Evolutionary conservation across 2,329 filamentous ascomycete genomes (phyloP).

Genomic region (Paramyrothecium sp.): DNA sequence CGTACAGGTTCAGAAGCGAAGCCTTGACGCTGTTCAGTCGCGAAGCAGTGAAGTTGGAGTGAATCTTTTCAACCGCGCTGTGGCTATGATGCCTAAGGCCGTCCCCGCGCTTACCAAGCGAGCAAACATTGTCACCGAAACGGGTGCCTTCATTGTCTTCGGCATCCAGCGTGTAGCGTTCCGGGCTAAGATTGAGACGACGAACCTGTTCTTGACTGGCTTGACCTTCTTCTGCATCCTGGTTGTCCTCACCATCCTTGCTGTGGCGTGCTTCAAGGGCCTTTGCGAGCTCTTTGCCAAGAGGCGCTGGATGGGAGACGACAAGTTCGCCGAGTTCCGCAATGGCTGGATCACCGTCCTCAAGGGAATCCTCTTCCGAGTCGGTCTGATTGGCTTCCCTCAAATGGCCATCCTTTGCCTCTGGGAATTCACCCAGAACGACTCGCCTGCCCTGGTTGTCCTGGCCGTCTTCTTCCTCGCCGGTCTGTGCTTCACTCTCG

Average conservation of each 20-base stretch:
- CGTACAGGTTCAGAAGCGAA: constrained; percentile 75
- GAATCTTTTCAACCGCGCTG: constrained; percentile 52
- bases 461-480: constrained; percentile 87
- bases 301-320: constrained; percentile 73
- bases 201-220: constrained; percentile 92
- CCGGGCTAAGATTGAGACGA: constrained; percentile 77
- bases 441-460: constrained; percentile 83
- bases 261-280: constrained; percentile 77
- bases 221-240: constrained; percentile 87
- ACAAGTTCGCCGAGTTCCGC: constrained; percentile 90
- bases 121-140: constrained; percentile 49
- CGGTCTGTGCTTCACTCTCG: constrained; percentile 73
- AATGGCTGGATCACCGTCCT: constrained; percentile 91
- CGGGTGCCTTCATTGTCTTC: constrained; percentile 62
- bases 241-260: constrained; percentile 69
- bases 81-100: constrained; percentile 48
- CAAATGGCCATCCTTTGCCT: constrained; percentile 87
- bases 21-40: constrained; percentile 33
- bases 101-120: constrained; percentile 49
- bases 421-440: constrained; percentile 86
- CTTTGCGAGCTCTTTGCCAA: constrained; percentile 74
- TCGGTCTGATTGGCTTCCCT: constrained; percentile 87
- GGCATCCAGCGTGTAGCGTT: constrained; percentile 91
- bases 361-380: constrained; percentile 89
- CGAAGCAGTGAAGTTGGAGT: constrained; percentile 21